Evolutionary conservation across 1,284 basidiomycete species (phyloP).

Genomic region (Takashimella tepidaria): DNA sequence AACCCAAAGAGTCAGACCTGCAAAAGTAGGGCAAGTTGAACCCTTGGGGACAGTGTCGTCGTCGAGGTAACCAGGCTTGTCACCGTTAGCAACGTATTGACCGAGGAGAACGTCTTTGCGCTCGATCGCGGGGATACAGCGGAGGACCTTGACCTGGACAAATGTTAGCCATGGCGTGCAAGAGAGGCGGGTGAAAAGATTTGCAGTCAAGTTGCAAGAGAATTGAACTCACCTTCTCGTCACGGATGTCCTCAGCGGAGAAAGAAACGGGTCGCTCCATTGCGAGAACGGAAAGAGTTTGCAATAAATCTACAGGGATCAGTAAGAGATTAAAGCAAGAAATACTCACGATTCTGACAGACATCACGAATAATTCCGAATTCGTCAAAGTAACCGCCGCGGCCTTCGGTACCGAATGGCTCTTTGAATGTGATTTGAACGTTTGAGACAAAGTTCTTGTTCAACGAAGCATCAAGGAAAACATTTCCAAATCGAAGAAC

Average conservation of each 20-base stretch:
- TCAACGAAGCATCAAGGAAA: constrained; percentile 79
- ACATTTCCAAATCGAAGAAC: constrained; percentile 90
- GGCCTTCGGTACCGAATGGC: constrained; percentile 92
- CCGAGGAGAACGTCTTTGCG: constrained; percentile 76
- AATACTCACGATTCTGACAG: constrained; percentile 83
- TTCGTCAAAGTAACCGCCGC: constrained; percentile 97
- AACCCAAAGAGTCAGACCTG: constrained; percentile 80
- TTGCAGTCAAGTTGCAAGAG: constrained; percentile 14
- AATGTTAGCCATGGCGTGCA: constrained; percentile 5
- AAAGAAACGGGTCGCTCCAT: constrained; percentile 99
- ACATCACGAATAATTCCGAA: constrained; percentile 96
- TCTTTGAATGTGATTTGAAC: constrained; percentile 99
- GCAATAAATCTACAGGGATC: constrained; percentile 66
- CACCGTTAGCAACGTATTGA: constrained; percentile 80
- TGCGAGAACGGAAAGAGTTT: constrained; percentile 83
- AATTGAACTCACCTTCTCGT: constrained; percentile 90
- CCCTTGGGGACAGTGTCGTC: constrained; percentile 88
- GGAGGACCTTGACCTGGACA: constrained; percentile 82
- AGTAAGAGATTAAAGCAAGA: neutral
- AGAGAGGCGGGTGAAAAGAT: too few species aligned
- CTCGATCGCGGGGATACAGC: constrained; percentile 77
- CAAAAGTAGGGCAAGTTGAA: constrained; percentile 88
- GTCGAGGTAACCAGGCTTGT: constrained; percentile 94
- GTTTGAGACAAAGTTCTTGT: constrained; percentile 89
- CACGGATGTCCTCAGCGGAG: constrained; percentile 89